phyloP scores from a whole-genome alignment of 345 rosid species.

The Fremontodendron californicum region DNA sequence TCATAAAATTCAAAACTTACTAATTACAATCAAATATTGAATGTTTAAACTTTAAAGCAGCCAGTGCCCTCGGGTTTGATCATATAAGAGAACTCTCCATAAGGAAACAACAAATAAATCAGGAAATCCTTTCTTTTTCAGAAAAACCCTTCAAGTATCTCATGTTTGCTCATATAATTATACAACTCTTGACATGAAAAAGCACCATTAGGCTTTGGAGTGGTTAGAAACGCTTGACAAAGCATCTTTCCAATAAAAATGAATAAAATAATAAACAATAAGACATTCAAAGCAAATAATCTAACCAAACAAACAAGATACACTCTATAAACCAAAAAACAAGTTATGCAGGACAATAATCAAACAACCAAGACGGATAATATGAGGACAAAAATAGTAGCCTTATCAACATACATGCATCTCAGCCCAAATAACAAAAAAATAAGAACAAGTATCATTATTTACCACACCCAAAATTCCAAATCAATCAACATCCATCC shows the following conservation, averaged over 20 bases:
- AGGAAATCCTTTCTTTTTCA: background rate
- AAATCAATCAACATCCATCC: constrained; percentile 5
- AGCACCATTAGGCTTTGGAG: background rate
- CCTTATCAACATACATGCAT: background rate
- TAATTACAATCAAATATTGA: background rate
- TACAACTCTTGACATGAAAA: background rate
- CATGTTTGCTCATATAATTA: background rate
- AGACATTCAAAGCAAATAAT: background rate
- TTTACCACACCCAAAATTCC: constrained; percentile 3
- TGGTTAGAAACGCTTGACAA: background rate
- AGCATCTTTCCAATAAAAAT: background rate
- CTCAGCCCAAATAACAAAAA: background rate
- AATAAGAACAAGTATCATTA: background rate
- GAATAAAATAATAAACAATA: background rate
- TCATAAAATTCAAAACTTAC: background rate
- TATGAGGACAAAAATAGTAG: background rate
- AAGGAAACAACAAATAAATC: background rate
- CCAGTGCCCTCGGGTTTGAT: background rate
- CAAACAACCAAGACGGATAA: background rate
- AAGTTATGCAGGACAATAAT: background rate
- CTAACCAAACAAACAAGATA: background rate
- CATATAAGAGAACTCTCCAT: too few relatives aligned
- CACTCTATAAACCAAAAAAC: background rate
- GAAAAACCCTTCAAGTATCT: background rate
- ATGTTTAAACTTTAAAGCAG: background rate